Percentiles rank a stretch among this genome's conserved stretches.
These are phyloP conservation scores for Leccinellum rugosiceps DNA, from an alignment of 768 basidiomycete genomes.

Conservation along the genomic window DNA sequence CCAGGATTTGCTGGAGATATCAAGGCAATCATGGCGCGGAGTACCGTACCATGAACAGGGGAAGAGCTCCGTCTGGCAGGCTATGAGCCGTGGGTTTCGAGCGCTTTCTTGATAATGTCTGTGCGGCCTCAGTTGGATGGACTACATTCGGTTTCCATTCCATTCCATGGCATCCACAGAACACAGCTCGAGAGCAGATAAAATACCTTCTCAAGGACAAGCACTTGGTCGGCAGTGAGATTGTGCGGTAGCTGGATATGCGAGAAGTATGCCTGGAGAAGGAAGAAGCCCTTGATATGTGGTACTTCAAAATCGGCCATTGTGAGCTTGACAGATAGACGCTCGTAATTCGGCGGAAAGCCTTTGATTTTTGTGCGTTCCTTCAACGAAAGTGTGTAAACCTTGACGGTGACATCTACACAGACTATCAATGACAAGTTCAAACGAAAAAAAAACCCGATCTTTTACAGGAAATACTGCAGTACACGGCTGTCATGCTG, in stretches of 20 bases:
- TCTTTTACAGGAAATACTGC: constrained; percentile 82
- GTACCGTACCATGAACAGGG: no score
- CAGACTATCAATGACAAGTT: neutral
- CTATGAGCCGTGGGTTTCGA: no score
- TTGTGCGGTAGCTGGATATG: constrained; percentile 90
- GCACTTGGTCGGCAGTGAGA: constrained; percentile 84
- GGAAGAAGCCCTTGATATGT: constrained; percentile 96
- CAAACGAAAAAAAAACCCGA: neutral
- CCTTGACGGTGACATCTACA: constrained; percentile 92
- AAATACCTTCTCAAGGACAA: constrained; percentile 87
- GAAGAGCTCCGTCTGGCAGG: no score
- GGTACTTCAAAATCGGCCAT: constrained; percentile 85
- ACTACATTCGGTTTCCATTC: no score
- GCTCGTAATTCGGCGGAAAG: constrained; percentile 92
- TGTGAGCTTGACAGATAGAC: constrained; percentile 93
- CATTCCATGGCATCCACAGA: constrained; percentile 98
- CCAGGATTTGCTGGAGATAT: no score
- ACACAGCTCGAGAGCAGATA: constrained; percentile 91
- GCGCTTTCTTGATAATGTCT: no score
- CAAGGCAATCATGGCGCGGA: no score
- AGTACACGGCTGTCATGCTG: constrained; percentile 98
- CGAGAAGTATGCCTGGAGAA: constrained; percentile 96
- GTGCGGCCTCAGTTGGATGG: no score
- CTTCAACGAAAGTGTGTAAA: constrained; percentile 92
- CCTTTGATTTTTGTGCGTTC: constrained; percentile 97